phyloP scores from a whole-genome alignment of 208 protist genomes.

The Entamoeba moshkovskii region DNA sequence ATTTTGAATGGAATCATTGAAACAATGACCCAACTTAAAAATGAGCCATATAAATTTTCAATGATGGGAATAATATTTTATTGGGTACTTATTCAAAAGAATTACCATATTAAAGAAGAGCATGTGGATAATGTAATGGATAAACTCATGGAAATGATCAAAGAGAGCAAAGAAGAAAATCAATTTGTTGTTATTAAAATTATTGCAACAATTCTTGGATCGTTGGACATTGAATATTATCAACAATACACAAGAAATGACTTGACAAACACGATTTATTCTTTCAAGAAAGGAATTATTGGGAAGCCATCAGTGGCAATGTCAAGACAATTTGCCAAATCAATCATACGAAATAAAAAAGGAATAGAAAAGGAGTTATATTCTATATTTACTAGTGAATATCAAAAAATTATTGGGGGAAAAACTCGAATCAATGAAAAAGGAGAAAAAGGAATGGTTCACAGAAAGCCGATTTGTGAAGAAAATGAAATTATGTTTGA shows the following conservation, averaged over 20 bases:
- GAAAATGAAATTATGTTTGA: neutral
- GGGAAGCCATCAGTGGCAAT: neutral
- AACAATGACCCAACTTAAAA: neutral
- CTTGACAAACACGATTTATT: neutral
- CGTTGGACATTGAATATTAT: neutral
- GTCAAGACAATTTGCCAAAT: neutral
- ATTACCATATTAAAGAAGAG: neutral
- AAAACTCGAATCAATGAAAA: neutral
- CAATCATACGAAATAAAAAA: neutral
- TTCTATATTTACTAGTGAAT: neutral
- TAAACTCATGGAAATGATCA: neutral
- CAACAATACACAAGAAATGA: neutral
- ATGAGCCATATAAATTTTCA: neutral
- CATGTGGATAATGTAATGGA: neutral
- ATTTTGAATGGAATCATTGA: neutral
- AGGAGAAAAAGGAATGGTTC: neutral
- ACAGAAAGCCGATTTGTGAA: neutral
- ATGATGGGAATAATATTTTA: neutral
- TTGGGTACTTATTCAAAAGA: neutral
- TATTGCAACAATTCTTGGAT: neutral
- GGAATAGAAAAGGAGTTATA: neutral
- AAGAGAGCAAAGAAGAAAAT: neutral
- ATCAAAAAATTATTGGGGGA: neutral
- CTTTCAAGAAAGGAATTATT: neutral
- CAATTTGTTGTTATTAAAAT: neutral